Evolutionary conservation across 2,329 filamentous ascomycete species (phyloP).

Genomic region (Phyllosticta ampelicida): DNA sequence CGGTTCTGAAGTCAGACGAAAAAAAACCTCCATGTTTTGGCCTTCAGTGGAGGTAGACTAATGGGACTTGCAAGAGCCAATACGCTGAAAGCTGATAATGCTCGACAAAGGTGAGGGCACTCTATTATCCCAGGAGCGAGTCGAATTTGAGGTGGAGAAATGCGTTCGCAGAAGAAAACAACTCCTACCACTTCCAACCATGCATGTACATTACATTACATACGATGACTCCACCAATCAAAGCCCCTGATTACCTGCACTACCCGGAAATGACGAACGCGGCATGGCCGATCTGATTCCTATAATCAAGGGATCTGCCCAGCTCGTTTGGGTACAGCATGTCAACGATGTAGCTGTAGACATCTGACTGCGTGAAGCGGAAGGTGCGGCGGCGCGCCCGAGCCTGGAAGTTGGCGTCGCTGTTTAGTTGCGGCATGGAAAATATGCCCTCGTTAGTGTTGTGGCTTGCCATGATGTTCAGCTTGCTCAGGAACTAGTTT

Average conservation of each 20-base stretch:
- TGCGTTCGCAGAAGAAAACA: too few species aligned
- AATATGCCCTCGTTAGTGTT: constrained; percentile 36
- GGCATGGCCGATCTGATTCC: constrained; percentile 32
- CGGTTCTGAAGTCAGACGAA: too few species aligned
- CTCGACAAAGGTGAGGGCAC: too few species aligned
- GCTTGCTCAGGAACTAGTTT: constrained; percentile 26
- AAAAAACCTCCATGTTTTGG: too few species aligned
- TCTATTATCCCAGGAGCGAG: too few species aligned
- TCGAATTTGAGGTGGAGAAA: too few species aligned
- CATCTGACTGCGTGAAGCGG: constrained; percentile 20
- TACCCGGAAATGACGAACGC: constrained; percentile 33
- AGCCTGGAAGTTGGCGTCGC: constrained; percentile 16
- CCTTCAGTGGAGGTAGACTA: too few species aligned
- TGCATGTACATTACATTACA: neutral
- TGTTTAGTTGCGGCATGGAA: constrained; percentile 16
- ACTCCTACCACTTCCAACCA: neutral
- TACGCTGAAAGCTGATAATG: too few species aligned
- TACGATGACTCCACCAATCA: too few species aligned
- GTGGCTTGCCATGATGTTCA: constrained; percentile 30
- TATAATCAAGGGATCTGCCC: constrained; percentile 38
- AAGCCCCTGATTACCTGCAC: neutral
- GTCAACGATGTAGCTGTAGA: constrained; percentile 32
- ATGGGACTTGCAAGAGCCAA: too few species aligned
- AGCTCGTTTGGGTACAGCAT: constrained; percentile 42
- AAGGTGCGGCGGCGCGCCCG: constrained; percentile 18